A percentile compares a stretch with the other conserved stretches of the same genome.
Conservation (phyloP, 441 rosid species). For the Erysimum cheiri region DNA sequence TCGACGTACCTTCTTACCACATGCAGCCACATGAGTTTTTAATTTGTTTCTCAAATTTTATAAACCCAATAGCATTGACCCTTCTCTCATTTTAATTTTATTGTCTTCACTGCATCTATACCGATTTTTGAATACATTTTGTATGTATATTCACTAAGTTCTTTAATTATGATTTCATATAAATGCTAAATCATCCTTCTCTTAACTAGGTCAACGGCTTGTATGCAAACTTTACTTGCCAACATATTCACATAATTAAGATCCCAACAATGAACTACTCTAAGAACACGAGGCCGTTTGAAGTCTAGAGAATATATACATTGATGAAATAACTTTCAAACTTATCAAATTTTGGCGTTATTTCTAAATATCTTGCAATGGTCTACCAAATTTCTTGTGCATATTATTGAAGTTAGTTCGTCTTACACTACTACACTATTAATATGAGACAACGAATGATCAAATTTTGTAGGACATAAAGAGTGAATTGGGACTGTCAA, state of each 20-base stretch:
- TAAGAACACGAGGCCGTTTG: not conserved
- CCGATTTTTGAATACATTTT: conserved; percentile 16
- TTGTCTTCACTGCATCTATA: conserved; percentile 15
- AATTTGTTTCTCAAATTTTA: conserved; percentile 24
- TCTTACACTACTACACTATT: not conserved
- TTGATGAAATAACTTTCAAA: too few species aligned
- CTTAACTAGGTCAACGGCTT: conserved; percentile 29
- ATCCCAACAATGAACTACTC: conserved; percentile 11
- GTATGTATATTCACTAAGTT: conserved; percentile 14
- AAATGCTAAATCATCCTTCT: conserved; percentile 10
- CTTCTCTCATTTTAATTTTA: conserved; percentile 17
- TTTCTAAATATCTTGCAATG: too few species aligned
- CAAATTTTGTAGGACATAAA: not conserved
- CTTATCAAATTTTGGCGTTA: too few species aligned
- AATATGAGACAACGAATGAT: not conserved
- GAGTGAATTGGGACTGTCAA: not conserved
- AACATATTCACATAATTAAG: conserved; percentile 2
- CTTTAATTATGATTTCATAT: conserved; percentile 19
- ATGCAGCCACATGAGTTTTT: conserved; percentile 48
- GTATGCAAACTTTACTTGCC: conserved; percentile 22
- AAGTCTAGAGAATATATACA: not conserved
- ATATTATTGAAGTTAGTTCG: too few species aligned
- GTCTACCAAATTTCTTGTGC: too few species aligned
- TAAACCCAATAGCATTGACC: conserved; percentile 37
- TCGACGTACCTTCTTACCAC: conserved; percentile 53